These are phyloP conservation scores for Kalmanozyma brasiliensis DNA, from an alignment of 1,284 basidiomycete genomes.

Conservation along the genomic window DNA sequence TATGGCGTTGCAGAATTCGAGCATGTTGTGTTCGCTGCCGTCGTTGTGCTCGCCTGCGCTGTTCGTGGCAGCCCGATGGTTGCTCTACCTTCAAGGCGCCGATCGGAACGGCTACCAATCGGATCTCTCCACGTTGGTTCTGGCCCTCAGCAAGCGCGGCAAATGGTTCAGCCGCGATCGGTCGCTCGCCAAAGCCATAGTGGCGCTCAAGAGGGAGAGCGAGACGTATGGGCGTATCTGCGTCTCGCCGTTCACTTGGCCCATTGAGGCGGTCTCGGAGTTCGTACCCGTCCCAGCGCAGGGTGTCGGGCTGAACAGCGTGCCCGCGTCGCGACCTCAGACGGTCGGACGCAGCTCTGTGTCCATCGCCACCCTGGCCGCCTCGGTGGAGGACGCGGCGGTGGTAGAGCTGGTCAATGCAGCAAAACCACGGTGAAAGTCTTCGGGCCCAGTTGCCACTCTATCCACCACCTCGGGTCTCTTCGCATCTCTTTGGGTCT, in stretches of 20 bases:
- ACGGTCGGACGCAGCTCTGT: slow-evolving; percentile 6
- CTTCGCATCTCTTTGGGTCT: not conserved
- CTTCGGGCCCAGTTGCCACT: slow-evolving; percentile 2
- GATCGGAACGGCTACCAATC: slow-evolving; percentile 10
- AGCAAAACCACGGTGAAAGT: not conserved
- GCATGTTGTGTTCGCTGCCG: slow-evolving; percentile 15
- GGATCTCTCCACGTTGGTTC: slow-evolving; percentile 21
- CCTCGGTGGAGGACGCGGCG: slow-evolving; percentile 12
- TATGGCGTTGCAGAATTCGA: slow-evolving; percentile 10
- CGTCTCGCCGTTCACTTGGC: slow-evolving; percentile 38
- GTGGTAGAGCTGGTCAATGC: slow-evolving; percentile 8
- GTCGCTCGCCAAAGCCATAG: slow-evolving; percentile 18
- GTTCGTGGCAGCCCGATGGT: slow-evolving; percentile 28
- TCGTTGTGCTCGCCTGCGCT: slow-evolving; percentile 21
- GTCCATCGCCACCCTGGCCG: slow-evolving; percentile 23
- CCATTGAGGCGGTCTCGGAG: slow-evolving; percentile 26
- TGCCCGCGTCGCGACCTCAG: too few relatives aligned
- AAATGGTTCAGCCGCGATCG: slow-evolving; percentile 13
- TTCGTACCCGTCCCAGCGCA: slow-evolving; percentile 9
- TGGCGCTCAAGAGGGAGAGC: slow-evolving; percentile 20
- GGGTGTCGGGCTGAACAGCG: too few relatives aligned
- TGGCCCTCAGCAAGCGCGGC: slow-evolving; percentile 12
- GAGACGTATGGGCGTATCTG: slow-evolving; percentile 26
- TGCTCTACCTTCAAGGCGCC: slow-evolving; percentile 20
- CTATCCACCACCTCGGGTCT: not conserved